Evolutionary conservation across 2,329 filamentous ascomycete genomes (phyloP).

Genomic region (Cordyceps militaris): DNA sequence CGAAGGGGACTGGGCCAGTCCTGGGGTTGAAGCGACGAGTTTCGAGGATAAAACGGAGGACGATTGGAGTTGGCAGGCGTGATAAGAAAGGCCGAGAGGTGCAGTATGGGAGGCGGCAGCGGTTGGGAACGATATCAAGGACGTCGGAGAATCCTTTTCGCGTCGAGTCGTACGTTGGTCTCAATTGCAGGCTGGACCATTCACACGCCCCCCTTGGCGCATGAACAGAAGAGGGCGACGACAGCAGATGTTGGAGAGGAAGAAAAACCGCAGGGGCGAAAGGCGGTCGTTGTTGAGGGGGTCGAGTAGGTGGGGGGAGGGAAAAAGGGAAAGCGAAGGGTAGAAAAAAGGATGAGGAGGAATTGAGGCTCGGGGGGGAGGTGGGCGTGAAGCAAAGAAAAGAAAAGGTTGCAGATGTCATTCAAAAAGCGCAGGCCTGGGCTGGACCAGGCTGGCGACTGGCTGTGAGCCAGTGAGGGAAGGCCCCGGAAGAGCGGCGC

Average conservation of each 20-base stretch:
- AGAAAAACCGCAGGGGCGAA: background rate
- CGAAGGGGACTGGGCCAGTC: background rate
- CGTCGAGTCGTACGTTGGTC: background rate
- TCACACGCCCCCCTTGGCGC: constrained; percentile 9
- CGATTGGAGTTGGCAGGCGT: background rate
- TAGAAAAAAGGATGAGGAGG: background rate
- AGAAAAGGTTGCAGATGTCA: background rate
- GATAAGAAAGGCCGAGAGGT: background rate
- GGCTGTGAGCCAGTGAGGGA: too few species aligned
- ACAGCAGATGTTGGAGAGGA: background rate
- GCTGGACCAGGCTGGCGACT: too few species aligned
- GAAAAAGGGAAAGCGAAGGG: background rate
- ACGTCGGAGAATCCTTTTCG: background rate
- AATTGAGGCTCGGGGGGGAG: background rate
- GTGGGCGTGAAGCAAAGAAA: constrained; percentile 7
- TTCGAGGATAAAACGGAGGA: background rate
- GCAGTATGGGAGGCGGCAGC: background rate
- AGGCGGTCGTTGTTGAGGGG: background rate
- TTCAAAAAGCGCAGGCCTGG: background rate
- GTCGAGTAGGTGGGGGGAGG: background rate
- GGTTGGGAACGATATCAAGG: background rate
- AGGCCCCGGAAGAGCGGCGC: too few species aligned
- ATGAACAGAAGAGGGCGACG: constrained; percentile 8
- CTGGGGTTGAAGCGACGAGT: background rate
- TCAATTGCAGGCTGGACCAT: background rate